phyloP scores from a whole-genome alignment of 257 asterid species.

The Nicotiana undulata region DNA sequence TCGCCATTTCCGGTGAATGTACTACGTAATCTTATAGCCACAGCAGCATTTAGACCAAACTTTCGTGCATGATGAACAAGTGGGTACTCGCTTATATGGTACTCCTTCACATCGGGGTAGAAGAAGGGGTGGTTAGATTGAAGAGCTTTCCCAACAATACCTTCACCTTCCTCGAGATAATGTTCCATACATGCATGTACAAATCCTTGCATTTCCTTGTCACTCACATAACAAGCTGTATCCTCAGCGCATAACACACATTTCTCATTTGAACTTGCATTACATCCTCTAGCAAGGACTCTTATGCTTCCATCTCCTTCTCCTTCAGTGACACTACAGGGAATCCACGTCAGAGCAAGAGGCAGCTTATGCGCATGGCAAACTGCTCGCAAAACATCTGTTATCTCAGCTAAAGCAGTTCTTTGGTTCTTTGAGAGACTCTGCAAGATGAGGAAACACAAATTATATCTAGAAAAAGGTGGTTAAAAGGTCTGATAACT shows the following conservation, averaged over 20 bases:
- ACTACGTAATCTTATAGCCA: conserved; percentile 86
- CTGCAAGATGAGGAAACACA: conserved; percentile 36
- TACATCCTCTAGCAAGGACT: conserved; percentile 11
- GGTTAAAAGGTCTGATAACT: neutral
- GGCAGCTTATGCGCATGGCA: conserved; percentile 91
- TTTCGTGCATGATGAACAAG: conserved; percentile 92
- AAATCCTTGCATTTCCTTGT: conserved; percentile 62
- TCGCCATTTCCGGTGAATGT: conserved; percentile 61
- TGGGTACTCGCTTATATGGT: conserved; percentile 73
- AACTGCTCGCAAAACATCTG: conserved; percentile 70
- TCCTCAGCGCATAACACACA: conserved; percentile 48
- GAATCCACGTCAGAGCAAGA: conserved; percentile 87
- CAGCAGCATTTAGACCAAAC: conserved; percentile 75
- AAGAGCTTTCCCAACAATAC: conserved; percentile 88
- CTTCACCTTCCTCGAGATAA: conserved; percentile 78
- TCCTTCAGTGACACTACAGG: conserved; percentile 43
- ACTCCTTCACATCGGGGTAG: conserved; percentile 66
- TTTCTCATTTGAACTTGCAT: conserved; percentile 26
- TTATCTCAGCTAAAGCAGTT: conserved; percentile 75
- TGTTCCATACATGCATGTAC: conserved; percentile 72
- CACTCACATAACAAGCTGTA: conserved; percentile 67
- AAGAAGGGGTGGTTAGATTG: conserved; percentile 82
- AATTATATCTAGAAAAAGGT: neutral
- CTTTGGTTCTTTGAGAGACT: conserved; percentile 53
- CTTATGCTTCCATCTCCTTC: neutral